Conservation (phyloP, 352 stramenopile species). For the Thraustochytrium sp. region DNA sequence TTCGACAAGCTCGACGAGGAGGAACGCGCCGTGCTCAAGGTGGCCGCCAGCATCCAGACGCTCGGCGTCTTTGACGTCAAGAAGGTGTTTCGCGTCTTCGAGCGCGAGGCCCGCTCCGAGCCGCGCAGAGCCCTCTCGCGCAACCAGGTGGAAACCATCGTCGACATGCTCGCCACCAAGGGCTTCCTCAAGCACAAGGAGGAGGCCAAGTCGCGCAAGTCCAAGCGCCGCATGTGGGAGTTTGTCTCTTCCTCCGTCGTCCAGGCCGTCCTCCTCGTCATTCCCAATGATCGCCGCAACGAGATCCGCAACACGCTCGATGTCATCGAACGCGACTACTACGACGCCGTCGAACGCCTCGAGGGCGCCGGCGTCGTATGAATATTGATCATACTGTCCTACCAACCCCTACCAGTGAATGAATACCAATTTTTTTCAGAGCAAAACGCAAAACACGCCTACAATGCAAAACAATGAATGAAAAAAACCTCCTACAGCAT, state of each 20-base stretch:
- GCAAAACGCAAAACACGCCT: no score
- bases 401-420: no score
- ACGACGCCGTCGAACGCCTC: not conserved
- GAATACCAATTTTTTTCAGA: no score
- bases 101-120: not conserved
- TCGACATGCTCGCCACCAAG: not conserved
- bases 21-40: not conserved
- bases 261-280: not conserved
- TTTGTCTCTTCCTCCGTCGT: not conserved
- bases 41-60: not conserved
- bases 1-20: constrained; percentile 27
- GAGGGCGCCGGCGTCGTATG: not conserved
- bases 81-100: not conserved
- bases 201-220: not conserved
- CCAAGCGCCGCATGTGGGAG: not conserved
- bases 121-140: not conserved
- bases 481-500: no score
- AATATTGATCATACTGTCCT: no score
- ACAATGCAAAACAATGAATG: no score
- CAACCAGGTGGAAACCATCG: not conserved
- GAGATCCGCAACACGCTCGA: no score
- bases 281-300: not conserved
- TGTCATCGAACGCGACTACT: not conserved
- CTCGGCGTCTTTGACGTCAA: not conserved
- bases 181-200: constrained; percentile 4